Evolutionary conservation across 2,329 filamentous ascomycete species (phyloP).

Genomic region (Teratosphaeria pseudoeucalypti): DNA sequence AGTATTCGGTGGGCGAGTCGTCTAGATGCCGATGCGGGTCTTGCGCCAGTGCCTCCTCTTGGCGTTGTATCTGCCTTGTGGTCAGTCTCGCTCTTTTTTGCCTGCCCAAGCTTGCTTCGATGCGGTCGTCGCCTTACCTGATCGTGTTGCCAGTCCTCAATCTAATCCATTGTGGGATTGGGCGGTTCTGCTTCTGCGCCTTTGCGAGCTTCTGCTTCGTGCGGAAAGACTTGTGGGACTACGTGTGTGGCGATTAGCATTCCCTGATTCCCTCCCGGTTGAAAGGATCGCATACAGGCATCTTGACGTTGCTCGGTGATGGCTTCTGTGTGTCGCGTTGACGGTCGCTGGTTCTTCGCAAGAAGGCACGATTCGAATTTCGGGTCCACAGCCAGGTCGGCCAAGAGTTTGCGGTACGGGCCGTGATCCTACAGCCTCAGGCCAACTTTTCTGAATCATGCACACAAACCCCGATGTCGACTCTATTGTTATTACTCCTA

Average conservation of each 20-base stretch:
- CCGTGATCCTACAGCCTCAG: no score
- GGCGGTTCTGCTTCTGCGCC: constrained; percentile 99
- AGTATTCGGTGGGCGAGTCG: constrained; percentile 34
- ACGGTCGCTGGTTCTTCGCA: neutral
- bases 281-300: constrained; percentile 21
- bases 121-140: constrained; percentile 56
- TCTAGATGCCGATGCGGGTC: constrained; percentile 97
- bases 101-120: no score
- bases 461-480: no score
- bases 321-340: neutral
- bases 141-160: constrained; percentile 98
- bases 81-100: neutral
- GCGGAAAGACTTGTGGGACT: constrained; percentile 99
- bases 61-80: constrained; percentile 73
- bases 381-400: no score
- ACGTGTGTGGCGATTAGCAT: constrained; percentile 14
- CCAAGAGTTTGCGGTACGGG: no score
- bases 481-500: no score
- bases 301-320: constrained; percentile 16
- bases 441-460: no score
- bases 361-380: no score
- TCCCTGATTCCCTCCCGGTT: neutral
- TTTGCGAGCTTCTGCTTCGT: constrained; percentile 99
- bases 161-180: constrained; percentile 99
- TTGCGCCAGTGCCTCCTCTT: constrained; percentile 99